Evolutionary conservation across 2,329 filamentous ascomycete genomes (phyloP), one percentile per base, ranked within the genome.

Genomic region (Hypoxylon sp.): DNA sequence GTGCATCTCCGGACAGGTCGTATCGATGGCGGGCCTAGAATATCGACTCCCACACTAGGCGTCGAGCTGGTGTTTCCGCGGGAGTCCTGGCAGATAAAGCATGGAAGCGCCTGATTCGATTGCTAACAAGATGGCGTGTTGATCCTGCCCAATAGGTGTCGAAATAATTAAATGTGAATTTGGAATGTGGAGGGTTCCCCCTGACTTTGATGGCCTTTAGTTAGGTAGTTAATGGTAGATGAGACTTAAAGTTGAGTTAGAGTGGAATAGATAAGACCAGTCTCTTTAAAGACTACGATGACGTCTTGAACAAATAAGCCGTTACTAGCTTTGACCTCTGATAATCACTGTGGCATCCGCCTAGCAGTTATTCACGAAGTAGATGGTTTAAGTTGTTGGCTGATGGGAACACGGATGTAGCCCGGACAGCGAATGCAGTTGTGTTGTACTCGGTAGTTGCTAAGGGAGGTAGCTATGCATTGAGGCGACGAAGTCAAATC

Each of bases 1-100:
- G 54, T 70, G 74, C 68, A 75, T 75, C 69, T 75, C 74, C 74
- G 74, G 72, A 68, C 46, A 17, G 27, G 52, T 64, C 53, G 62
- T 65, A 62, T 65, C 24, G 35, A 57, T 8, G 51, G 67, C 72
- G 69, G 71, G 70, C 65, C 70, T 54, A 42, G 52, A 60, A 32
- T 59, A 56, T 65, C 58, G 37, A 21, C 32, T 58, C 57, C 69
- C 61, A 32, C 68, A 65, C 67, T 69, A 67, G 53, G 58, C 57
- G 10, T 19, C 54, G 50, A 37, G 53, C 46, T 46, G 55, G 32
- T 68, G 62, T 66, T 75, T 75, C 72, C 74, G 73, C 74, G 72
- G 73, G 69, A 63, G 37, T 56, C 62, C 61, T 55, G 50, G 61
- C 59, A 69, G 71, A 67, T 68, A 64, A 62, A 65, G 67, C 44